Evolutionary conservation across 768 basidiomycete genomes (phyloP).

Genomic region (Pholiota molesta): DNA sequence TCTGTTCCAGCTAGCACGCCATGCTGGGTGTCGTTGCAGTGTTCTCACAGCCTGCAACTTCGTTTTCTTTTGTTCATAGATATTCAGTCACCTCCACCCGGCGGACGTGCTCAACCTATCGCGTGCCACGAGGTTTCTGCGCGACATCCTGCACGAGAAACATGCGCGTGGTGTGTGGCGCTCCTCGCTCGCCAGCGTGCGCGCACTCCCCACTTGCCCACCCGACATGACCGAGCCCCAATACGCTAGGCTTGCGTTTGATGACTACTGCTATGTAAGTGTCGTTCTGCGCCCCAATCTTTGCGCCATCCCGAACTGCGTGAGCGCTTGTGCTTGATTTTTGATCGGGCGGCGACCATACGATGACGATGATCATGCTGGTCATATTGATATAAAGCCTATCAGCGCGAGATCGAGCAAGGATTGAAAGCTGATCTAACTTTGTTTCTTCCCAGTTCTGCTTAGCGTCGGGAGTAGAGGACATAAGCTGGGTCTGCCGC

Average conservation of each 20-base stretch:
- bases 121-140: constrained; percentile 43
- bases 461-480: constrained; percentile 28
- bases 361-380: background rate
- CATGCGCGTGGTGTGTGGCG: constrained; percentile 41
- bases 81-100: constrained; percentile 46
- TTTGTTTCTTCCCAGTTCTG: constrained; percentile 32
- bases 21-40: background rate
- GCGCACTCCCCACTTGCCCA: constrained; percentile 44
- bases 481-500: constrained; percentile 39
- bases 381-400: background rate
- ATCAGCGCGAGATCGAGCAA: background rate
- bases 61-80: constrained; percentile 28
- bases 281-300: constrained; percentile 5
- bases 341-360: background rate
- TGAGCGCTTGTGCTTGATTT: background rate
- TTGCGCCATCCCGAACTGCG: background rate
- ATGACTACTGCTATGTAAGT: constrained; percentile 46
- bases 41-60: background rate
- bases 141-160: constrained; percentile 39
- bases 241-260: constrained; percentile 49
- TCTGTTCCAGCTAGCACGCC: background rate
- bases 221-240: constrained; percentile 46
- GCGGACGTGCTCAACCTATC: constrained; percentile 48
- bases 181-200: constrained; percentile 32
- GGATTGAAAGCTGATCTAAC: background rate